Evolutionary conservation across 1,284 basidiomycete species (phyloP), one percentile per base, ranked within the genome.

Genomic region (Earliella scabrosa): DNA sequence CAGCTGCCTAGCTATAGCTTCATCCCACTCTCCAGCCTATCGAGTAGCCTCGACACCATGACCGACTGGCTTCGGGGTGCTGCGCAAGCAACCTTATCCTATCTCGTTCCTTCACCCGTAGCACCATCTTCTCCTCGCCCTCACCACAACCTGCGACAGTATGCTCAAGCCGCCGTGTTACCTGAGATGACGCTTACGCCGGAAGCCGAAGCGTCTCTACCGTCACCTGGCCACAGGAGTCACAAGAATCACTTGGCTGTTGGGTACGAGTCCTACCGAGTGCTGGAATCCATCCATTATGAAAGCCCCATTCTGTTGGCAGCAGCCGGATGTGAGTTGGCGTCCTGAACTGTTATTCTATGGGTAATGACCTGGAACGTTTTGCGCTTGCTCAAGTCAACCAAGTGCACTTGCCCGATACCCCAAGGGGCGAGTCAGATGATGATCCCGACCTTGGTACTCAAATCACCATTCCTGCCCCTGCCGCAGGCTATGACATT

Each of bases 241-340:
- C 78, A 81, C 61, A 61, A 66, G 21, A 79, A 80, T 61, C 55
- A 67, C 32, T 71, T 87, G 14, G 69, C 71, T 20, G 69, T 83
- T 43, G 74, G 73, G 34, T 76, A 80, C 8, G 80, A 83, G 56
- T 61, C 67, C 26, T 80, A 77, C 65, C 74, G 86, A 58, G 73
- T 73, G 50, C 68, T 87, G 11, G 77, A 81, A 56, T 63, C 63
- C n/a, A 79, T 83, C 20, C 39, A 41, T 73, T 77, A 49, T 59
- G 64, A 4, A 64, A 84, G 46, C 57, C 71, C 1, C 57, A 63
- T 5, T 68, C 81, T 50, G 64, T 34, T 3, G 21, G 71, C 16
- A 54, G 71, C 78, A 16, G 63, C 60, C 9, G 64, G 69, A 39
- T 82, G 79, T 81, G 60, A 45, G 74, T 71, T 16, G n/a, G n/a